Evolutionary conservation across 306 rosid genomes (phyloP).

Genomic region (Prunus mume): DNA sequence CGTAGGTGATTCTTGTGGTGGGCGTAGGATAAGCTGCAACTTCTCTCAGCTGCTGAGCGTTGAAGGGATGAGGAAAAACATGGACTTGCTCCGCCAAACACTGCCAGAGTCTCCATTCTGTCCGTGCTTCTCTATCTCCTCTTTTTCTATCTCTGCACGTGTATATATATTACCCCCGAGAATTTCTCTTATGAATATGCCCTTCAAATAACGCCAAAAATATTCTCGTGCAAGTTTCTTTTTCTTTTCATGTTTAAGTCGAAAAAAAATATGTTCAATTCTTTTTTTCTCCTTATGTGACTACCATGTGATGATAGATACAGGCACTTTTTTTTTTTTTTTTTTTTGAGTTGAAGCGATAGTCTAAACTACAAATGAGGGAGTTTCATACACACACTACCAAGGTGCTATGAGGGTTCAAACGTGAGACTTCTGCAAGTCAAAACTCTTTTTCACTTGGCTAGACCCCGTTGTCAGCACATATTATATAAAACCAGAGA

Average conservation of each 20-base stretch:
- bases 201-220: neutral
- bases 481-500: no score
- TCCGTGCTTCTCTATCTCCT: neutral
- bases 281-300: neutral
- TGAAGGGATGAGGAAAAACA: conserved; percentile 41
- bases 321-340: no score
- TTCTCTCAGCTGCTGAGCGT: conserved; percentile 30
- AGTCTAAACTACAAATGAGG: no score
- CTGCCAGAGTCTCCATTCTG: conserved; percentile 48
- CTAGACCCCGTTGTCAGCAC: no score
- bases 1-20: conserved; percentile 16
- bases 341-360: no score
- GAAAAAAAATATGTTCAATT: no score
- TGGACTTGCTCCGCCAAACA: conserved; percentile 52
- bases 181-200: neutral
- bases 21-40: conserved; percentile 30
- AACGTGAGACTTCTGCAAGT: no score
- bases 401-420: accelerated
- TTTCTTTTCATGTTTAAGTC: no score
- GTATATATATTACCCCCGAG: neutral
- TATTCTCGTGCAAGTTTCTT: no score
- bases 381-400: no score
- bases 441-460: accelerated
- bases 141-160: neutral
- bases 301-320: neutral